Evolutionary conservation across 2,329 filamentous ascomycete species (phyloP), one percentile per base, ranked within the genome.

Genomic region (Alternaria angustiovoidea): DNA sequence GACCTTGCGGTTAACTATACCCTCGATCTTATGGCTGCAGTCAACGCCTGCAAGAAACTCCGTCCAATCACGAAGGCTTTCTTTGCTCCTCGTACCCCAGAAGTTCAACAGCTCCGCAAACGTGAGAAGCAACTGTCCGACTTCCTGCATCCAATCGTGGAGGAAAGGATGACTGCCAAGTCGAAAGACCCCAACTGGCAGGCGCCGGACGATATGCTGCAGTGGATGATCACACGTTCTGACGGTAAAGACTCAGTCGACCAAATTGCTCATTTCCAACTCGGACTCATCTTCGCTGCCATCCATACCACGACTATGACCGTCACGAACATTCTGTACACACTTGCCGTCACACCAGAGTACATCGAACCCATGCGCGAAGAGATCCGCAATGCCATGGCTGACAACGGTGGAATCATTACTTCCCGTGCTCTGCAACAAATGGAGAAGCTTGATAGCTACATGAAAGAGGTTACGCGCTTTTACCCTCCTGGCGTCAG

Each of bases 331-430:
- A 74, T 73, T 3, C 41, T 78, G 14, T 77, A 75, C 64, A 73
- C 64, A 4, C 58, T 78, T 3, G 74, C 75, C 7, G 65, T 64
- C 5, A 67, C 62, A 3, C 77, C 80, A 1, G 79, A 80, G 53
- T 82, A 81, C 53, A 77, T 81, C 65, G 72, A 79, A 44, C 82
- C 80, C 41, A 32, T 82, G 42, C 20, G 78, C 65, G 49, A 84
- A 14, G 63, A 85, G 80, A 20, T 79, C 53, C 57, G 78, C 66
- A 39, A 81, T 57, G 63, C 80, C 80, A 18, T 70, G 61, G 7
- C 74, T 67, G 41, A 85, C 2, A 70, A 75, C 30, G 66, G 57
- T 38, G 75, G 74, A 9, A 59, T 66, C 4, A 70, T 78, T 24
- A 76, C 72, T 2, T 64, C 64, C 5, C 63, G 65, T 5, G 72